Percentiles rank a stretch among this genome's conserved stretches.
These are phyloP conservation scores for Cairneyella variabilis DNA, from an alignment of 495 filamentous ascomycete species.

Conservation along the genomic window DNA sequence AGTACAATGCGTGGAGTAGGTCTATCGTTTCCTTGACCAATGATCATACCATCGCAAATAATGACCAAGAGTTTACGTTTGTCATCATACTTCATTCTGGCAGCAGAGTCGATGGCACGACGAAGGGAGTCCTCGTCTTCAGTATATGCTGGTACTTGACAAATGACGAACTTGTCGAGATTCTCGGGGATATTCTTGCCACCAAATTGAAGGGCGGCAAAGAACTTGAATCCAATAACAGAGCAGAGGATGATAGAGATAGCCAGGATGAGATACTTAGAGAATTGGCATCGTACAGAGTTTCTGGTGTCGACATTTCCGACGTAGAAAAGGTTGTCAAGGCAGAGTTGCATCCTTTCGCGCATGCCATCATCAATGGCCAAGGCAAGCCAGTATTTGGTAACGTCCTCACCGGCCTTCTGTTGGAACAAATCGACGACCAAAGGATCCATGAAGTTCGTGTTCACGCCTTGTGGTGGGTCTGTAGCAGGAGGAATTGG, in stretches of 20 bases:
- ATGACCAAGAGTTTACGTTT: conserved; percentile 94
- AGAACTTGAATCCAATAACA: conserved; percentile 93
- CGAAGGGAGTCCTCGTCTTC: conserved; percentile 97
- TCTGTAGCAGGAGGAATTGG: conserved; percentile 48
- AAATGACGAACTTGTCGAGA: conserved; percentile 97
- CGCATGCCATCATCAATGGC: conserved; percentile 49
- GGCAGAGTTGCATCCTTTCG: conserved; percentile 71
- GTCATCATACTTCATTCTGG: conserved; percentile 95
- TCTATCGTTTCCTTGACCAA: conserved; percentile 95
- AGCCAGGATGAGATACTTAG: conserved; percentile 87
- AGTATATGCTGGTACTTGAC: conserved; percentile 95
- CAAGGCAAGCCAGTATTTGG: conserved; percentile 74
- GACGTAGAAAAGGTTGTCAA: conserved; percentile 94
- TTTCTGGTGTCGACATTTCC: conserved; percentile 90
- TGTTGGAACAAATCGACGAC: conserved; percentile 76
- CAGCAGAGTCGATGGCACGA: conserved; percentile 93
- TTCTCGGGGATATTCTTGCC: conserved; percentile 90
- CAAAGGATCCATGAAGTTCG: conserved; percentile 76
- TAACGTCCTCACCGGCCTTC: conserved; percentile 74
- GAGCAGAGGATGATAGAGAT: conserved; percentile 75
- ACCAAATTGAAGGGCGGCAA: conserved; percentile 91
- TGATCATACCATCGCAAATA: conserved; percentile 98
- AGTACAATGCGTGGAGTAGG: conserved; percentile 95
- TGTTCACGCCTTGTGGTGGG: conserved; percentile 47
- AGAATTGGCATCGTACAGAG: conserved; percentile 79